Evolutionary conservation across 495 filamentous ascomycete genomes (phyloP), one percentile per base, ranked within the genome.

Genomic region (Saxophila tyrrhenica): DNA sequence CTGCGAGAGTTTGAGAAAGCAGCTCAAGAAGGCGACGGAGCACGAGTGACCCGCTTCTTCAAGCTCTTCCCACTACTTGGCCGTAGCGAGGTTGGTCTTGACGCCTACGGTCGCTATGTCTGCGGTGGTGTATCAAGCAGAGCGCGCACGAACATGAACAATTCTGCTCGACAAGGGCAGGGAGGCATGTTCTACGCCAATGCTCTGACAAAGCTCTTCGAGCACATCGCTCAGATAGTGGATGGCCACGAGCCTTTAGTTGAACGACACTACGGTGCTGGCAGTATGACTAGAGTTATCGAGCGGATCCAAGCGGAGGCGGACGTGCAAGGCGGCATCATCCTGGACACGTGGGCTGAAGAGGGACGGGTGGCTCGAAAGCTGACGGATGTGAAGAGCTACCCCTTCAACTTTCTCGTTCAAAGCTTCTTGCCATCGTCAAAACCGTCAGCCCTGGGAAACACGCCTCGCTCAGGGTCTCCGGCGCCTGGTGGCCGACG

Each of bases 51-150:
- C 3, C 78, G 92, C 49, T 98, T 97, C 69, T 98, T 98, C 71
- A 98, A 98, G 72, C 70, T 98, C 43, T 98, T 98, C 64, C 92
- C 92, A 21, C 74, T 98, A 2, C 95, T 98, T 64, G 92, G 88
- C 22, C 81, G 88, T 62, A 84, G 84, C 1, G 86, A 96, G 54
- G 84, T 87, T 9, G 92, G 92, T 3, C 66, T 97, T 47, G 90
- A 97, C 70, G 87, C 94, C 2, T 98, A 98, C 69, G 91, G 91
- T 0, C 78, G 82, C 52, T 97, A 97, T 66, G 89, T 98, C 38
- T 98, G 92, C 63, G 83, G 90, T 66, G 91, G 92, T 10, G 88
- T 98, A 48, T 86, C 90, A 16, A 78, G 80, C 35, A 78, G 83
- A 52, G 92, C 94, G 25, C 80, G 92, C 44, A 75, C 79, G 46